phyloP scores from a whole-genome alignment of 2,329 filamentous ascomycete genomes.

The Dactylella cylindrospora region DNA sequence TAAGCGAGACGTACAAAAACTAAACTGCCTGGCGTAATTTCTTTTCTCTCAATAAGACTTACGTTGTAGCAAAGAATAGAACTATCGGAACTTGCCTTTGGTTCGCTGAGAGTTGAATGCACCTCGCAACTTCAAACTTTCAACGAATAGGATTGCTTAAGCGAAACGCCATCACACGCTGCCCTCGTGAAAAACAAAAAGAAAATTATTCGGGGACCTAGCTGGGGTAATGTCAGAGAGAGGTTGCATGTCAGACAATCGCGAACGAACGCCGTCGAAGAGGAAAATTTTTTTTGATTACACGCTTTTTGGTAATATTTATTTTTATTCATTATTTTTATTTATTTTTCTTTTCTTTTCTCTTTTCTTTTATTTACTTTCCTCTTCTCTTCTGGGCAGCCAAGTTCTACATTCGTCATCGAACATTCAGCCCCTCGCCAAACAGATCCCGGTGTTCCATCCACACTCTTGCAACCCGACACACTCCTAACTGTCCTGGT shows the following conservation, averaged over 20 bases:
- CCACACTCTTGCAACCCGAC: conserved; percentile 18
- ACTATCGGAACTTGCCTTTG: too few relatives aligned
- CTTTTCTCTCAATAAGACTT: background rate
- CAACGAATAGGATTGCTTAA: too few relatives aligned
- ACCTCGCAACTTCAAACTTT: too few relatives aligned
- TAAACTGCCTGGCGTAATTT: conserved; percentile 41
- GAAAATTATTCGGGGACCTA: conserved; percentile 5
- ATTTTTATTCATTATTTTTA: too few relatives aligned
- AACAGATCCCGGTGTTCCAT: conserved; percentile 22
- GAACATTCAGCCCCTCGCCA: conserved; percentile 29
- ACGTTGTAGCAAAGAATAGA: too few relatives aligned
- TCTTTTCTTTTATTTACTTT: too few relatives aligned
- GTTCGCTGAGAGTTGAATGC: too few relatives aligned
- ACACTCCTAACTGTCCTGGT: conserved; percentile 38
- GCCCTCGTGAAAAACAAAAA: conserved; percentile 23
- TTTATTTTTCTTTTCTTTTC: too few relatives aligned
- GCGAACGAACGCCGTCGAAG: conserved; percentile 23
- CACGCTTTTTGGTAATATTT: too few relatives aligned
- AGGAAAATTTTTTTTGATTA: conserved; percentile 6
- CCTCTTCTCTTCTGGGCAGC: too few relatives aligned
- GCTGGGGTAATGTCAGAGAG: background rate
- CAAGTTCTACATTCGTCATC: conserved; percentile 36
- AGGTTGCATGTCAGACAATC: conserved; percentile 24
- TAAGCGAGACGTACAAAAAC: too few relatives aligned
- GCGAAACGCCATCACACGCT: too few relatives aligned